These are phyloP conservation scores for Salvia splendens DNA, from an alignment of 257 asterid species.

Conservation along the genomic window DNA sequence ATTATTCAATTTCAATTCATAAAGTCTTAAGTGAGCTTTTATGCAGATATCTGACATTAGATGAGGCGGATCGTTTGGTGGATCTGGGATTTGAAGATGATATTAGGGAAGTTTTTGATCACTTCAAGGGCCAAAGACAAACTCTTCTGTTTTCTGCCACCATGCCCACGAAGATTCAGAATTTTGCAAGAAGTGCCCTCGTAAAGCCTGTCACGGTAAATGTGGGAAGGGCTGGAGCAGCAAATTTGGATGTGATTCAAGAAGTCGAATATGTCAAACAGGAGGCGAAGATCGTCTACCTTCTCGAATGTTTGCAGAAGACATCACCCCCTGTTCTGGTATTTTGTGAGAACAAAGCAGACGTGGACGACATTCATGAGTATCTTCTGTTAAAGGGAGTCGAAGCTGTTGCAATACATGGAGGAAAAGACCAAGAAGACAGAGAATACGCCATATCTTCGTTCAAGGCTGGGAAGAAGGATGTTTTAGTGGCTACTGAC, in stretches of 20 bases:
- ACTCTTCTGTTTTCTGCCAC: slow-evolving; percentile 91
- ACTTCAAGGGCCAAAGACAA: slow-evolving; percentile 86
- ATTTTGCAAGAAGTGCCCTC: slow-evolving; percentile 78
- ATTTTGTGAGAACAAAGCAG: slow-evolving; percentile 82
- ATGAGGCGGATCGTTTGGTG: slow-evolving; percentile 79
- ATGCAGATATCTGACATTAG: slow-evolving; percentile 65
- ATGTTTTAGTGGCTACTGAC: slow-evolving; percentile 82
- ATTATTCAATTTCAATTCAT: background rate
- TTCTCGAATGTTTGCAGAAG: slow-evolving; percentile 81
- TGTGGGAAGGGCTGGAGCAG: slow-evolving; percentile 91
- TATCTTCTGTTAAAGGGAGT: slow-evolving; percentile 79
- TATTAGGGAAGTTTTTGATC: slow-evolving; percentile 92
- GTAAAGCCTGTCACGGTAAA: slow-evolving; percentile 80
- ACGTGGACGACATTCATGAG: slow-evolving; percentile 81
- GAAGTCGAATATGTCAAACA: slow-evolving; percentile 86
- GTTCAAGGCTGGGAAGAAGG: slow-evolving; percentile 78
- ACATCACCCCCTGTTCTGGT: slow-evolving; percentile 76
- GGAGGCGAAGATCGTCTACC: slow-evolving; percentile 83
- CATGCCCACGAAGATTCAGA: slow-evolving; percentile 86
- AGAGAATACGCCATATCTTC: slow-evolving; percentile 75
- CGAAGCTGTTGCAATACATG: slow-evolving; percentile 78
- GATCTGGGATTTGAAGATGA: slow-evolving; percentile 89
- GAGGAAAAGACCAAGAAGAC: slow-evolving; percentile 91
- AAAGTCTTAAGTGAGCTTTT: slow-evolving; percentile 20
- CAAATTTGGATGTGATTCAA: slow-evolving; percentile 81